phyloP scores from a whole-genome alignment of 169 alveolate genomes.

The Eimeria maxima region DNA sequence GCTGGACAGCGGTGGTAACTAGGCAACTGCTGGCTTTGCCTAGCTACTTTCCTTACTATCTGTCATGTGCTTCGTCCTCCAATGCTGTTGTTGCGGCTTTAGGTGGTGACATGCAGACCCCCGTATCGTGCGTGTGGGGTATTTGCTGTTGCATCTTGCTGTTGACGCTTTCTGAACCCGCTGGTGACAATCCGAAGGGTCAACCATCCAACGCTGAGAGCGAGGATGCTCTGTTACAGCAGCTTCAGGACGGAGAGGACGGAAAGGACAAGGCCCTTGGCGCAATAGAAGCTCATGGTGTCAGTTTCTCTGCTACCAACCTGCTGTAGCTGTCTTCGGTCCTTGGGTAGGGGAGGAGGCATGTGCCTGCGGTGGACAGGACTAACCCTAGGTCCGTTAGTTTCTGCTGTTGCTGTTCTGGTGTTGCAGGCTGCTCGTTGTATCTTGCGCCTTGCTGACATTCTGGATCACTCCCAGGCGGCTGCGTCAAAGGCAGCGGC shows the following conservation, averaged over 20 bases:
- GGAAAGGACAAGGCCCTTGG: slow-evolving; percentile 75
- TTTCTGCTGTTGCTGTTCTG: slow-evolving; percentile 1
- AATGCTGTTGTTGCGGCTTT: slow-evolving; percentile 35
- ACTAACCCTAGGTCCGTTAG: neutral
- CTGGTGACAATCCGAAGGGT: slow-evolving; percentile 54
- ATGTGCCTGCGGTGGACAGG: neutral
- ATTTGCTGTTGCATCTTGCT: slow-evolving; percentile 83
- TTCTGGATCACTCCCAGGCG: slow-evolving; percentile 78
- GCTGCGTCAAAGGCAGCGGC: slow-evolving; percentile 77
- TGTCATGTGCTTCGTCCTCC: neutral
- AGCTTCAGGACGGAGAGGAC: slow-evolving; percentile 79
- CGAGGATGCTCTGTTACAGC: slow-evolving; percentile 82
- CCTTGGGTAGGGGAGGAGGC: neutral
- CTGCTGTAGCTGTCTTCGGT: neutral
- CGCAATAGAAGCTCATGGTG: slow-evolving; percentile 63
- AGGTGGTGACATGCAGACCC: slow-evolving; percentile 83
- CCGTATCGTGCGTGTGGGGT: slow-evolving; percentile 83
- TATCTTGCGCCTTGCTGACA: slow-evolving; percentile 80
- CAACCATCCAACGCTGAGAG: slow-evolving; percentile 65
- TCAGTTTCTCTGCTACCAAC: slow-evolving; percentile 1
- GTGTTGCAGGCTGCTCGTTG: slow-evolving; percentile 78
- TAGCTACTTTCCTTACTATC: neutral
- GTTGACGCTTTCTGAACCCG: slow-evolving; percentile 58
- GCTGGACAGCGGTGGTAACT: neutral
- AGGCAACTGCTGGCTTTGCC: neutral